Evolutionary conservation across 1,284 basidiomycete genomes (phyloP).

Genomic region (Naganishia liquefaciens): DNA sequence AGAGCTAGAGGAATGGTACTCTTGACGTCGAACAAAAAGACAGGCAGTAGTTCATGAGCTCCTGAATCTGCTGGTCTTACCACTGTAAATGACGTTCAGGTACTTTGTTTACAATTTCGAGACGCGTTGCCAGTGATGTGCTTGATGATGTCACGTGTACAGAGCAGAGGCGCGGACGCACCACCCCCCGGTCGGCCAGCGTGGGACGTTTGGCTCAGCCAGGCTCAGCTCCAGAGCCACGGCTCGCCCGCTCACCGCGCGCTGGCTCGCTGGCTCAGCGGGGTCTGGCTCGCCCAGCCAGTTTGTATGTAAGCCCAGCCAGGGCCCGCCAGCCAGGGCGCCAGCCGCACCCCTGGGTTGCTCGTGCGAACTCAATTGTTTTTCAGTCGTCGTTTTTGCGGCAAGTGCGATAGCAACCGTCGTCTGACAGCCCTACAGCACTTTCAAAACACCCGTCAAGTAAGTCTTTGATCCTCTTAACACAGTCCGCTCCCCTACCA

Average conservation of each 20-base stretch:
- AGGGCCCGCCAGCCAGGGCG: constrained; percentile 1
- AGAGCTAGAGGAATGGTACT: no score
- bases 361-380: not conserved
- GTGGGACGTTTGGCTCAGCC: constrained; percentile 9
- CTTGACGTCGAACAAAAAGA: not conserved
- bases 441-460: not conserved
- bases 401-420: not conserved
- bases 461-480: constrained; percentile 5
- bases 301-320: constrained; percentile 17
- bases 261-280: constrained; percentile 4
- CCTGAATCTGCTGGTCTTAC: no score
- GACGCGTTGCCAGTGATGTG: no score
- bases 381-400: not conserved
- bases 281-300: not conserved
- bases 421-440: constrained; percentile 1
- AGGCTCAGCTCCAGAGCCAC: not conserved
- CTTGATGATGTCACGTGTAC: not conserved
- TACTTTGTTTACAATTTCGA: not conserved
- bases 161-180: not conserved
- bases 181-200: not conserved
- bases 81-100: not conserved
- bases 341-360: not conserved
- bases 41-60: not conserved
- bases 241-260: not conserved
- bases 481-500: not conserved